phyloP scores from a whole-genome alignment of 495 filamentous ascomycete genomes.

The Talaromyces trachyspermus region DNA sequence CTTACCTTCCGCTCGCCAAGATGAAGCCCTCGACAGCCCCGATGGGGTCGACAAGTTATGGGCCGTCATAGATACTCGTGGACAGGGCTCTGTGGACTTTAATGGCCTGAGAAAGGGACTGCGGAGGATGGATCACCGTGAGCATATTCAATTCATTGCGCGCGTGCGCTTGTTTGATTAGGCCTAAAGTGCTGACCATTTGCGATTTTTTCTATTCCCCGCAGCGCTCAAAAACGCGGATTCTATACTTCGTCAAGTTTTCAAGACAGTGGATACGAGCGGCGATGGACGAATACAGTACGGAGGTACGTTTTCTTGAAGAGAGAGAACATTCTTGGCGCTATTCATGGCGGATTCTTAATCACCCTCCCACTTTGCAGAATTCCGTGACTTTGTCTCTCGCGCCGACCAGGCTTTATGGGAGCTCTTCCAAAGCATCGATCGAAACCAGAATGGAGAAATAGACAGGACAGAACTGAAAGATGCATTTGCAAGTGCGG shows the following conservation, averaged over 20 bases:
- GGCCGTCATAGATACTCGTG: slow-evolving; percentile 66
- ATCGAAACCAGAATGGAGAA: slow-evolving; percentile 79
- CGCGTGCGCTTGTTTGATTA: background rate
- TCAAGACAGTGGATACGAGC: slow-evolving; percentile 74
- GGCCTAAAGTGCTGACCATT: slow-evolving; percentile 19
- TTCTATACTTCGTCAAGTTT: slow-evolving; percentile 69
- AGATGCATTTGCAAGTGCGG: slow-evolving; percentile 67
- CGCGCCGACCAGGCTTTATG: slow-evolving; percentile 76
- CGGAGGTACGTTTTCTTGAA: slow-evolving; percentile 47
- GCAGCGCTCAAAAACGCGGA: slow-evolving; percentile 91
- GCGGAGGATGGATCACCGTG: slow-evolving; percentile 87
- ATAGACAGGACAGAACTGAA: slow-evolving; percentile 79
- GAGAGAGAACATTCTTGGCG: too few species aligned
- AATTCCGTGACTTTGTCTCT: slow-evolving; percentile 84
- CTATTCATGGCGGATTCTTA: too few species aligned
- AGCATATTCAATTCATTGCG: too few species aligned
- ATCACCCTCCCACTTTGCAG: slow-evolving; percentile 44
- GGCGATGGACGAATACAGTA: slow-evolving; percentile 87
- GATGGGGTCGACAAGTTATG: slow-evolving; percentile 74
- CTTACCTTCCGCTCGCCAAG: slow-evolving; percentile 28
- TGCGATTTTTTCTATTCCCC: slow-evolving; percentile 8
- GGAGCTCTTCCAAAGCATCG: slow-evolving; percentile 78
- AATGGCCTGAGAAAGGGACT: slow-evolving; percentile 77
- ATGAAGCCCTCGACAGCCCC: slow-evolving; percentile 54
- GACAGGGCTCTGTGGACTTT: slow-evolving; percentile 72